A percentile compares a stretch with the other conserved stretches of the same genome.
phyloP scores from a whole-genome alignment of 257 asterid species.

The Schizonepeta tenuifolia region DNA sequence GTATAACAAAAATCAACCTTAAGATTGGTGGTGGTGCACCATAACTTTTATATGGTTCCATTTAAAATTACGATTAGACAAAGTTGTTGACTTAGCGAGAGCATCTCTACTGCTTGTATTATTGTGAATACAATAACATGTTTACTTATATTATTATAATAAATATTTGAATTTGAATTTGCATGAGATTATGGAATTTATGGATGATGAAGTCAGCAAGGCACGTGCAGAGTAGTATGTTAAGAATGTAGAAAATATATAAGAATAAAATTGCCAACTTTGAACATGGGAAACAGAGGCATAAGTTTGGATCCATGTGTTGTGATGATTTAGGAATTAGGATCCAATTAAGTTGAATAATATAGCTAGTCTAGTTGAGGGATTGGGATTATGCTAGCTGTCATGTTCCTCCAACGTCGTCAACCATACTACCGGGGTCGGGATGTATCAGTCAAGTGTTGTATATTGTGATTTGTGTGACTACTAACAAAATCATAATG shows the following conservation, averaged over 20 bases:
- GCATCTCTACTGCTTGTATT: neutral
- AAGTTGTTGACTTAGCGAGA: neutral
- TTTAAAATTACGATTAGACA: neutral
- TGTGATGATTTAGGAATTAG: neutral
- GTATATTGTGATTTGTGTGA: no score
- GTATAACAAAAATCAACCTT: constrained; percentile 11
- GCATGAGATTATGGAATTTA: neutral
- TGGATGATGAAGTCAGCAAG: constrained; percentile 17
- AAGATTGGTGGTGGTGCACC: constrained; percentile 42
- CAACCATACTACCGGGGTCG: no score
- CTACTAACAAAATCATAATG: no score
- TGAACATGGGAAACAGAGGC: constrained; percentile 38
- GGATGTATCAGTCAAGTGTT: no score
- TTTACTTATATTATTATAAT: neutral
- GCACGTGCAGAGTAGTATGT: constrained; percentile 28
- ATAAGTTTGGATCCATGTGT: constrained; percentile 13
- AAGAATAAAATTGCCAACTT: neutral
- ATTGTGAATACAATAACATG: neutral
- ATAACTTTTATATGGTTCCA: constrained; percentile 32
- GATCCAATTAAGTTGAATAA: neutral
- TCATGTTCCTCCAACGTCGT: no score
- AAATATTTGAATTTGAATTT: constrained; percentile 2
- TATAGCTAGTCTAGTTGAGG: neutral
- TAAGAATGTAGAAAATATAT: constrained; percentile 11
- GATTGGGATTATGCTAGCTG: neutral